Conservation (phyloP, 495 filamentous ascomycete genomes). For the Penicillium psychrofluorescens region DNA sequence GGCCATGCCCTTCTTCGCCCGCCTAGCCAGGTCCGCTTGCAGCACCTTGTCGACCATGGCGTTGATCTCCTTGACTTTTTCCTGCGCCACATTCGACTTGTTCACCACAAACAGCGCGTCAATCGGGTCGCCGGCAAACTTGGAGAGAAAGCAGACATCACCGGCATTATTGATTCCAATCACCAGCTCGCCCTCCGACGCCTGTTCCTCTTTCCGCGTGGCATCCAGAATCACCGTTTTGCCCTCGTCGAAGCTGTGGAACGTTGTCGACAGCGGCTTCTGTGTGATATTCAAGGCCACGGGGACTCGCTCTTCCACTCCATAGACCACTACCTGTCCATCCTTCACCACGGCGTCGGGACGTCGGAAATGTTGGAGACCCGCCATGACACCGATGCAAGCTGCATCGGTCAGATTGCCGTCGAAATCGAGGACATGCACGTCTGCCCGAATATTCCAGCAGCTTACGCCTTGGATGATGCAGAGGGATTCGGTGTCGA, state of each 20-base stretch:
- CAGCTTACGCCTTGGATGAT: conserved; percentile 83
- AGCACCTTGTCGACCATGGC: conserved; percentile 61
- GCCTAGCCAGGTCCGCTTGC: conserved; percentile 66
- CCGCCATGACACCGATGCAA: conserved; percentile 80
- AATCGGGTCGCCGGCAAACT: conserved; percentile 73
- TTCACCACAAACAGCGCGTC: conserved; percentile 68
- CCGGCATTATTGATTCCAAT: conserved; percentile 83
- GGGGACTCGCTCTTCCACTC: conserved; percentile 76
- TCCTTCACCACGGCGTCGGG: conserved; percentile 81
- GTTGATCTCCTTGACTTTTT: conserved; percentile 74
- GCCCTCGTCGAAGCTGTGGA: conserved; percentile 69
- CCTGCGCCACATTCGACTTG: conserved; percentile 59
- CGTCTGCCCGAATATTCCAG: conserved; percentile 81
- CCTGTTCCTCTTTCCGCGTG: conserved; percentile 75
- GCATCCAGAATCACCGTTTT: conserved; percentile 68
- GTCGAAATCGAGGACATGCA: conserved; percentile 84
- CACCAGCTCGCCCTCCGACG: conserved; percentile 75
- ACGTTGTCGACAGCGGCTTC: conserved; percentile 79
- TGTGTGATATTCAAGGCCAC: conserved; percentile 85
- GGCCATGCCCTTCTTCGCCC: conserved; percentile 67
- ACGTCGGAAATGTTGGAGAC: conserved; percentile 80
- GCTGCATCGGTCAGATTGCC: conserved; percentile 79
- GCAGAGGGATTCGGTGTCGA: conserved; percentile 93
- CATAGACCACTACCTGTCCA: conserved; percentile 73
- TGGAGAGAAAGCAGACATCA: conserved; percentile 86